These are phyloP conservation scores for Nigrograna mackinnonii DNA, from an alignment of 2,329 filamentous ascomycete genomes.

Conservation along the genomic window DNA sequence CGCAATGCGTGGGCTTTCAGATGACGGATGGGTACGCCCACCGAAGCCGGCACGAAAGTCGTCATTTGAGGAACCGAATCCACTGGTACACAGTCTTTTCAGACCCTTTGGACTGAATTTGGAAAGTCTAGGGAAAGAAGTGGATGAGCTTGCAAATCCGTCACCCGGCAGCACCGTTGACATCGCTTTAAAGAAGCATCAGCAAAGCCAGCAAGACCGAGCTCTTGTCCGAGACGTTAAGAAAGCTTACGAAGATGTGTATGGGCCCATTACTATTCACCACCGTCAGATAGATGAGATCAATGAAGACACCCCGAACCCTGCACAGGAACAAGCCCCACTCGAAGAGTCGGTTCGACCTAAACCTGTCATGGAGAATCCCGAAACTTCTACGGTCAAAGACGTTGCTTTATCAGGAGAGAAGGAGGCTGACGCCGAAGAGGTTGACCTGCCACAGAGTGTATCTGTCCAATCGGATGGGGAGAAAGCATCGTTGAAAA, in stretches of 20 bases:
- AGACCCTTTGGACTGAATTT: slow-evolving; percentile 31
- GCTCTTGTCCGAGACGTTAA: slow-evolving; percentile 26
- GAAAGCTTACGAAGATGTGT: slow-evolving; percentile 29
- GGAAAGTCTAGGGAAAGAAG: slow-evolving; percentile 22
- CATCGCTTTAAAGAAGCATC: not conserved
- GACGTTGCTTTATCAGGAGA: too few species aligned
- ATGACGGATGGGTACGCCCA: slow-evolving; percentile 25
- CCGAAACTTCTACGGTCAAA: too few species aligned
- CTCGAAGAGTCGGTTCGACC: too few species aligned
- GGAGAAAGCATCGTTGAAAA: too few species aligned
- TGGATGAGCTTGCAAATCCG: too few species aligned
- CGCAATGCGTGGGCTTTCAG: slow-evolving; percentile 31
- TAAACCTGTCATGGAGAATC: too few species aligned
- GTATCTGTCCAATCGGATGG: too few species aligned
- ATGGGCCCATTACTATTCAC: slow-evolving; percentile 24
- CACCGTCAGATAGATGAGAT: slow-evolving; percentile 19
- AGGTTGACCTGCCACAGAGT: too few species aligned
- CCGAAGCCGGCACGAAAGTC: slow-evolving; percentile 15
- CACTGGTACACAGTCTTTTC: slow-evolving; percentile 33
- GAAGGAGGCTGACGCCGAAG: too few species aligned
- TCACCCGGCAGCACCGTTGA: slow-evolving; percentile 7
- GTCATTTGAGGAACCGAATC: slow-evolving; percentile 22
- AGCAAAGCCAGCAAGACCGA: slow-evolving; percentile 18
- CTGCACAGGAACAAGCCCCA: too few species aligned
- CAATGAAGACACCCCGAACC: too few species aligned